A percentile compares a stretch with the other conserved stretches of the same genome.
phyloP scores from a whole-genome alignment of 176 grass and related monocot species.

The Lolium perenne region DNA sequence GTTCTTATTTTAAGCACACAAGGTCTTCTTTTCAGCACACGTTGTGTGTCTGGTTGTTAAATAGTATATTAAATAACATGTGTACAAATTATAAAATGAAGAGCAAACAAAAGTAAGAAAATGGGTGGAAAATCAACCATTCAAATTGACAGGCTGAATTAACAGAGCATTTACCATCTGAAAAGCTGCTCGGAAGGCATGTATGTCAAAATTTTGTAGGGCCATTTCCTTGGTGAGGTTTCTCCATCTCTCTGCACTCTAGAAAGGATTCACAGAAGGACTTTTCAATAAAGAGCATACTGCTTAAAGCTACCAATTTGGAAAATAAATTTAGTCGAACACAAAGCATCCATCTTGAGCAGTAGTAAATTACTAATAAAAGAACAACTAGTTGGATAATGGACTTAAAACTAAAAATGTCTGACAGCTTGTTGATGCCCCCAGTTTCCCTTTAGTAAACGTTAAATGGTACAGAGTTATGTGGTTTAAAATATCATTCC shows the following conservation, averaged over 20 bases:
- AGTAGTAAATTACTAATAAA: not conserved
- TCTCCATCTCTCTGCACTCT: slow-evolving; percentile 98
- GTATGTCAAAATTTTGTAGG: slow-evolving; percentile 86
- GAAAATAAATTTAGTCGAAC: not conserved
- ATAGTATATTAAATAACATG: slow-evolving; percentile 12
- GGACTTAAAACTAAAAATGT: slow-evolving; percentile 3
- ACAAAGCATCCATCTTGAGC: not conserved
- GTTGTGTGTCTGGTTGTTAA: not conserved
- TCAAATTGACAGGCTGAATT: slow-evolving; percentile 22
- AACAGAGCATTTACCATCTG: slow-evolving; percentile 63
- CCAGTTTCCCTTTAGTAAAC: not conserved
- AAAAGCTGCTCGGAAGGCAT: slow-evolving; percentile 91
- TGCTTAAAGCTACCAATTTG: slow-evolving; percentile 5
- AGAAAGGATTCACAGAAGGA: slow-evolving; percentile 39
- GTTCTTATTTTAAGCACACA: not conserved
- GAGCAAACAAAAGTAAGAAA: slow-evolving; percentile 23
- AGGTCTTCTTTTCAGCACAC: slow-evolving; percentile 9
- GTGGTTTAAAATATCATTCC: slow-evolving; percentile 5
- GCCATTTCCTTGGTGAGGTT: slow-evolving; percentile 76
- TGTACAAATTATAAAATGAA: slow-evolving; percentile 12
- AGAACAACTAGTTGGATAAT: not conserved
- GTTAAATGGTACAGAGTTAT: not conserved
- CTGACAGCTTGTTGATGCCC: not conserved
- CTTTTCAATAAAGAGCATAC: slow-evolving; percentile 6
- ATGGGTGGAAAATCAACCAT: slow-evolving; percentile 21